Conservation (phyloP, 148 eudicot genomes). For the Fallopia convolvulus region DNA sequence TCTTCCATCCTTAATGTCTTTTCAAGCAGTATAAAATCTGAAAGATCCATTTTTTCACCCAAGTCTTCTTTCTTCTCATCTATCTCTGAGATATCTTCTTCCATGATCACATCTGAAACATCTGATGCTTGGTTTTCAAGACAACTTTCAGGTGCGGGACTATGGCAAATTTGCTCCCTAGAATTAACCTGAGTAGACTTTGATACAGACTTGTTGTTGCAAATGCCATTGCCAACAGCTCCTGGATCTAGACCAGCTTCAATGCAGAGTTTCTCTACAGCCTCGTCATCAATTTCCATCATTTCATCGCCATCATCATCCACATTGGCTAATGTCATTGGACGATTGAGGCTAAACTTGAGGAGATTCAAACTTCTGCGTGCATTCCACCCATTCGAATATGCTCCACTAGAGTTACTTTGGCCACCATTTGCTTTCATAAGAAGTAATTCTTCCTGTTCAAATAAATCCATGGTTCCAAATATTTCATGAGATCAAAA, state of each 20-base stretch:
- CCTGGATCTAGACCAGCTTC: constrained; percentile 23
- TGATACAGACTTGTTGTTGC: background rate
- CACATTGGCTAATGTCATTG: constrained; percentile 42
- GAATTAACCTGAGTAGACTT: background rate
- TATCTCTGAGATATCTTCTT: constrained; percentile 35
- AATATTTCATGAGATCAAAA: background rate
- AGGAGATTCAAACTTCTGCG: constrained; percentile 83
- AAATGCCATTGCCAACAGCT: constrained; percentile 19
- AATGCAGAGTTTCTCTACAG: constrained; percentile 32
- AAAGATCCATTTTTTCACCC: constrained; percentile 11
- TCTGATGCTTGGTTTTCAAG: constrained; percentile 28
- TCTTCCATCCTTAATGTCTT: constrained; percentile 9
- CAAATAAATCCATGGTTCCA: background rate
- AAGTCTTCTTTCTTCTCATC: constrained; percentile 27
- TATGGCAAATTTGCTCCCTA: background rate
- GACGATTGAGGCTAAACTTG: constrained; percentile 77
- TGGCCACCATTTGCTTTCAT: constrained; percentile 67
- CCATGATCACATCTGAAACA: constrained; percentile 64
- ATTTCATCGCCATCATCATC: constrained; percentile 86
- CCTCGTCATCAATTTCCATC: constrained; percentile 86
- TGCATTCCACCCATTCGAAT: constrained; percentile 84
- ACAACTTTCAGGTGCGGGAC: constrained; percentile 19
- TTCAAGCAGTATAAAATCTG: background rate
- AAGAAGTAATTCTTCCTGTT: constrained; percentile 72
- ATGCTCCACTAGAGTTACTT: constrained; percentile 49